phyloP scores from a whole-genome alignment of 768 basidiomycete genomes.

The Leccinum variicolor region DNA sequence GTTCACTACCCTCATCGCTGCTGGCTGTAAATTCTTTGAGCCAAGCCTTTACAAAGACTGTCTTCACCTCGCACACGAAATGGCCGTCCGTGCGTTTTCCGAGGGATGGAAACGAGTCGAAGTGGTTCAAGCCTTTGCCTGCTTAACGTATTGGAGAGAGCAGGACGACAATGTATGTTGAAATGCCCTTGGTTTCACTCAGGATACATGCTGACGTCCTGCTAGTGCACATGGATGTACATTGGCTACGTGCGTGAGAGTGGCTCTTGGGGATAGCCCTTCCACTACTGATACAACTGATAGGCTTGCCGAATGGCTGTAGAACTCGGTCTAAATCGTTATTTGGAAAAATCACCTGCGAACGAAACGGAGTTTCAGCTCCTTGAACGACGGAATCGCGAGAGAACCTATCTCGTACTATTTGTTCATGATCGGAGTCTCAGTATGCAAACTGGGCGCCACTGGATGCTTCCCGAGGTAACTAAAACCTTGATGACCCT shows the following conservation, averaged over 20 bases:
- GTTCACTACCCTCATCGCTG: slow-evolving; percentile 82
- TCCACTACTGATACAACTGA: slow-evolving; percentile 1
- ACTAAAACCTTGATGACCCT: neutral
- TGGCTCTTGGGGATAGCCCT: neutral
- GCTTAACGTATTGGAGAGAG: slow-evolving; percentile 87
- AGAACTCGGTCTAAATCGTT: slow-evolving; percentile 77
- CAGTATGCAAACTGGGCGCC: slow-evolving; percentile 81
- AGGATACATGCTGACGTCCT: slow-evolving; percentile 13
- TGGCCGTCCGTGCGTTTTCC: slow-evolving; percentile 74
- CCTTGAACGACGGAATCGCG: slow-evolving; percentile 77
- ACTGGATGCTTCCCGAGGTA: slow-evolving; percentile 85
- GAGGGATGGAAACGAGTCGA: slow-evolving; percentile 81
- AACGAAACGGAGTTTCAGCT: slow-evolving; percentile 64
- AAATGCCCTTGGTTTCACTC: slow-evolving; percentile 3
- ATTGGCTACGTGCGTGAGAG: slow-evolving; percentile 69
- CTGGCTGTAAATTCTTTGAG: slow-evolving; percentile 80
- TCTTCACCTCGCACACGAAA: slow-evolving; percentile 68
- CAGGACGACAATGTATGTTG: slow-evolving; percentile 72
- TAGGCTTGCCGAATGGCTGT: slow-evolving; percentile 88
- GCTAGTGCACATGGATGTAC: slow-evolving; percentile 80
- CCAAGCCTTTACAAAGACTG: slow-evolving; percentile 63
- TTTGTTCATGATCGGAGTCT: slow-evolving; percentile 86
- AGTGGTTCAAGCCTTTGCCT: slow-evolving; percentile 85
- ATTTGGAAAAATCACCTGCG: slow-evolving; percentile 48
- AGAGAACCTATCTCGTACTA: slow-evolving; percentile 81